Evolutionary conservation across 768 basidiomycete genomes (phyloP).

Genomic region (Pleurotus tuoliensis): DNA sequence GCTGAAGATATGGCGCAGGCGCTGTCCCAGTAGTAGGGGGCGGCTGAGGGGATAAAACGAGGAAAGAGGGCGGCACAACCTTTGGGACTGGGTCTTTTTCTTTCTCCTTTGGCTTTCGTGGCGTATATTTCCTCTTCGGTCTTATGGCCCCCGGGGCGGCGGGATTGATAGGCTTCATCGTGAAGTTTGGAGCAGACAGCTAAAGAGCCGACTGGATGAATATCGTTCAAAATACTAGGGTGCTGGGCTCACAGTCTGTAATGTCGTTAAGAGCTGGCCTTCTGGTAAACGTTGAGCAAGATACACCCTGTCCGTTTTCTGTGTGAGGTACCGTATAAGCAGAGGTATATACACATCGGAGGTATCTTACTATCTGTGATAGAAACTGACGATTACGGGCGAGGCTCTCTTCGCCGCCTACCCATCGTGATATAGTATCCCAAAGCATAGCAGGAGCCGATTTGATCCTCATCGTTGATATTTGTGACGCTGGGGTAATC

Average conservation of each 20-base stretch:
- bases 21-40: not conserved
- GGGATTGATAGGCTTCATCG: slow-evolving; percentile 58
- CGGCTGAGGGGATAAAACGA: not conserved
- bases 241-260: slow-evolving; percentile 44
- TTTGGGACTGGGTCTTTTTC: not conserved
- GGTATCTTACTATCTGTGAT: slow-evolving; percentile 38
- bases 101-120: slow-evolving; percentile 19
- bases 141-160: slow-evolving; percentile 27
- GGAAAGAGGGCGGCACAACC: not conserved
- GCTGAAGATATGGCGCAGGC: no score
- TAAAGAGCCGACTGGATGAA: slow-evolving; percentile 8
- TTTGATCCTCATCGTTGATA: slow-evolving; percentile 45
- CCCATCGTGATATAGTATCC: slow-evolving; percentile 61
- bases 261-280: slow-evolving; percentile 51
- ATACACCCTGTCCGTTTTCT: slow-evolving; percentile 40
- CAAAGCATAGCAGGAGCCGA: slow-evolving; percentile 45
- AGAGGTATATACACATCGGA: not conserved
- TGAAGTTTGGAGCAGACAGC: slow-evolving; percentile 45
- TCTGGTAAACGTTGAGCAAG: slow-evolving; percentile 55
- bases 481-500: slow-evolving; percentile 21
- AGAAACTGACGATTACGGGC: slow-evolving; percentile 44
- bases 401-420: slow-evolving; percentile 51
- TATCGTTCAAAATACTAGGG: slow-evolving; percentile 11
- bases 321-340: slow-evolving; percentile 25
- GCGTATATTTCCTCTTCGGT: slow-evolving; percentile 25